Evolutionary conservation across 306 rosid species (phyloP).

Genomic region (Vachellia collinsii): DNA sequence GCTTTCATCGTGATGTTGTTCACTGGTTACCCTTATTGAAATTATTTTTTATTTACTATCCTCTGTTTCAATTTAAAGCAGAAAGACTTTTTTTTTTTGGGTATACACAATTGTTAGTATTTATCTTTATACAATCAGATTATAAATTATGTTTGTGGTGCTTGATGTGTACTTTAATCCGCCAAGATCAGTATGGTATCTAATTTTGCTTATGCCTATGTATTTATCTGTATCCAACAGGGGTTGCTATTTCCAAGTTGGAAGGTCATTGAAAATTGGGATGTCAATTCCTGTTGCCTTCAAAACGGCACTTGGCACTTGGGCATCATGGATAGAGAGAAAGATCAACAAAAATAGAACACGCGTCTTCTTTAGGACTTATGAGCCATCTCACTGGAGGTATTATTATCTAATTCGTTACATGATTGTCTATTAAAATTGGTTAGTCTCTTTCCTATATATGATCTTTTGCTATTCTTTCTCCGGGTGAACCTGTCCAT

Average conservation of each 20-base stretch:
- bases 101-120: slow-evolving; percentile 7
- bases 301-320: slow-evolving; percentile 65
- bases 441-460: slow-evolving; percentile 12
- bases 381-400: slow-evolving; percentile 95
- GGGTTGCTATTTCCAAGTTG: slow-evolving; percentile 80
- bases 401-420: slow-evolving; percentile 43
- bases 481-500: not conserved
- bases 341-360: slow-evolving; percentile 62
- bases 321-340: slow-evolving; percentile 80
- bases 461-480: slow-evolving; percentile 15
- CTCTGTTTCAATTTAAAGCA: slow-evolving; percentile 14
- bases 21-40: slow-evolving; percentile 5
- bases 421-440: slow-evolving; percentile 27
- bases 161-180: slow-evolving; percentile 27
- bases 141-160: slow-evolving; percentile 19
- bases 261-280: slow-evolving; percentile 63
- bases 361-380: slow-evolving; percentile 73
- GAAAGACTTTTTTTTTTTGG: not conserved
- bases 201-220: slow-evolving; percentile 6
- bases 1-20: slow-evolving; percentile 15
- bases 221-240: slow-evolving; percentile 51
- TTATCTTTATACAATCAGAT: slow-evolving; percentile 1
- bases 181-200: not conserved
- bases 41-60: slow-evolving; percentile 11
- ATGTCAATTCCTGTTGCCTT: slow-evolving; percentile 69